These are phyloP conservation scores for Naematelia aurantialba DNA, from an alignment of 768 basidiomycete species.

Conservation along the genomic window DNA sequence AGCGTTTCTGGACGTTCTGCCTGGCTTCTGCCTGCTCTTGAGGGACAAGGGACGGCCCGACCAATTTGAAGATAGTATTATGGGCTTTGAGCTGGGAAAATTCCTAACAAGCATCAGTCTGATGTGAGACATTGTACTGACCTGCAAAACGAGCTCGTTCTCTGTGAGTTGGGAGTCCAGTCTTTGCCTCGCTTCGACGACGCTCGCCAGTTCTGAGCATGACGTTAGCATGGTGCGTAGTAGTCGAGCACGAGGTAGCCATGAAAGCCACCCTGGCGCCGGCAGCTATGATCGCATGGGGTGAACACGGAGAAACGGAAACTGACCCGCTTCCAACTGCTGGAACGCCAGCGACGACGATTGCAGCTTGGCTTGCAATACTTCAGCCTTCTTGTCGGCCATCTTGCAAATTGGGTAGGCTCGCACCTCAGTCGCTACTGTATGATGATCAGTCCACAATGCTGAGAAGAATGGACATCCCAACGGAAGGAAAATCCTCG, in stretches of 20 bases:
- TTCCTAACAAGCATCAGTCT: constrained; percentile 59
- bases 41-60: constrained; percentile 83
- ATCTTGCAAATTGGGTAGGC: constrained; percentile 7
- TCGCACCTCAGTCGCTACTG: no score
- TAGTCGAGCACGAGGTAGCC: neutral
- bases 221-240: neutral
- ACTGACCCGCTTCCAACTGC: constrained; percentile 62
- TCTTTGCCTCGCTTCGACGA: constrained; percentile 75
- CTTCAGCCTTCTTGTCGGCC: constrained; percentile 26
- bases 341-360: constrained; percentile 70
- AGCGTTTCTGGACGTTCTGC: constrained; percentile 77
- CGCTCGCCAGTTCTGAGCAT: constrained; percentile 60
- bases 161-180: constrained; percentile 88
- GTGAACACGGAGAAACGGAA: neutral
- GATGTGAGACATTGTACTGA: constrained; percentile 34
- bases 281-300: neutral
- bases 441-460: no score
- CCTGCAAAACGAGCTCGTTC: constrained; percentile 89
- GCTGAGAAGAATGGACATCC: neutral
- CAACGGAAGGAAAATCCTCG: neutral
- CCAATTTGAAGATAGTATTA: constrained; percentile 82
- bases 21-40: constrained; percentile 87
- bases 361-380: constrained; percentile 56
- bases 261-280: no score
- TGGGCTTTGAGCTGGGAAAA: constrained; percentile 68